Evolutionary conservation across 1,284 basidiomycete genomes (phyloP), one percentile per base, ranked within the genome.

Genomic region (Polyporus tsugae): DNA sequence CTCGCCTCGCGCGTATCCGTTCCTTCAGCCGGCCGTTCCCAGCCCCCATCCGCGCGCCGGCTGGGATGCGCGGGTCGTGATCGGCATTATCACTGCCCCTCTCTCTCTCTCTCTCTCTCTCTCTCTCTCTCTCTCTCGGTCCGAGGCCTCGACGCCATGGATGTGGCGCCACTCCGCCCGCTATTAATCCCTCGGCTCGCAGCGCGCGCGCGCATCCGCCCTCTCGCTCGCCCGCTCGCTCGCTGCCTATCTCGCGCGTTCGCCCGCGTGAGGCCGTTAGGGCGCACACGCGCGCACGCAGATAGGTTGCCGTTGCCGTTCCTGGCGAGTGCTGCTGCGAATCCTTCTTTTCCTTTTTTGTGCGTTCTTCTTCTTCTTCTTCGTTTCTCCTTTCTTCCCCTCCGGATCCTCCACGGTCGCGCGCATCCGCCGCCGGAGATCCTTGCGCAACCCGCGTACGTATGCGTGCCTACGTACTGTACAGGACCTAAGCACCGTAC

Each of bases 161-260:
- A 10, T 13, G 29, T 13, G 39, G 7, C 33, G 55, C 55, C 33
- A 7, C 55, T 19, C 15, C 55, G 7, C 55, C 55, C 55, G 35
- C 55, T 33, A 35, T 22, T 38, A 58, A 58, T 58, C 55, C 55
- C 55, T 38, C 52, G 52, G 46, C 46, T 25, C 22, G 46, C 52
- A 29, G 46, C 46, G 11, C 22, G 46, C 46, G 46, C 46, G 46
- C 22, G 22, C 46, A 22, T 19, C 29, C 53, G 29, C 29, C 29
- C 29, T 29, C 1, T 29, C 29, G 29, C 29, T 13, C 15, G 3
- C 33, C 13, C 52, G 49, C 25, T 55, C 53, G 33, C 33, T 58
- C 55, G 55, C 55, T 38, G 29, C 35, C 55, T 19, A 9, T 38
- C 33, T n/a, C 53, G 53, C 52, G 10, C 33, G 7, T n/a, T 13